These are phyloP conservation scores for Xylaria grammica DNA, from an alignment of 495 filamentous ascomycete species.

Conservation along the genomic window DNA sequence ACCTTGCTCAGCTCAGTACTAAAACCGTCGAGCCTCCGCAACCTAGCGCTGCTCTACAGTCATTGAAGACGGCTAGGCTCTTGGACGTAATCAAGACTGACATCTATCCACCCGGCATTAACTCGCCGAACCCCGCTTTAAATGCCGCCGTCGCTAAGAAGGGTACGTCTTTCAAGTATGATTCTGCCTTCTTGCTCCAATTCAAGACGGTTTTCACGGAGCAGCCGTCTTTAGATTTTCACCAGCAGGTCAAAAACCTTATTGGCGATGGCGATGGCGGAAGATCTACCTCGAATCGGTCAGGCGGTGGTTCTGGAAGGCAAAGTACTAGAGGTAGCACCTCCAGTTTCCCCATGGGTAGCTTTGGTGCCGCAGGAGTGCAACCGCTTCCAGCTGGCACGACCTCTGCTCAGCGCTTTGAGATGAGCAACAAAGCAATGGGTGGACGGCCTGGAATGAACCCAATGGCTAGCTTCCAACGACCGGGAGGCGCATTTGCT, in stretches of 20 bases:
- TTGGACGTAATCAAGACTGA: constrained; percentile 64
- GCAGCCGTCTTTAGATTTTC: constrained; percentile 92
- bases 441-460: constrained; percentile 54
- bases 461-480: constrained; percentile 63
- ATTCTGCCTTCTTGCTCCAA: constrained; percentile 94
- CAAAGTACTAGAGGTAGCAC: constrained; percentile 51
- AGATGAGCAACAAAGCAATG: constrained; percentile 48
- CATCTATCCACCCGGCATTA: constrained; percentile 81
- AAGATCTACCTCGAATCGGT: constrained; percentile 74
- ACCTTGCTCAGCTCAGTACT: constrained; percentile 73
- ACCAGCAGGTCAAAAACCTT: constrained; percentile 81
- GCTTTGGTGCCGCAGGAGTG: constrained; percentile 58
- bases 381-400: constrained; percentile 69
- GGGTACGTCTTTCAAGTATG: constrained; percentile 87
- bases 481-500: constrained; percentile 65
- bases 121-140: constrained; percentile 87
- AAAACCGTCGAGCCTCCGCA: constrained; percentile 86
- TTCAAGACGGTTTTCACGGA: constrained; percentile 94
- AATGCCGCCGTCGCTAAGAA: constrained; percentile 75
- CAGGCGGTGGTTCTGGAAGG: constrained; percentile 59
- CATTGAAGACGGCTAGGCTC: constrained; percentile 85
- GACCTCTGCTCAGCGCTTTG: constrained; percentile 69
- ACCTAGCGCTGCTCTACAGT: constrained; percentile 89
- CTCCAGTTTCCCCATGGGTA: constrained; percentile 65
- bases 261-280: constrained; percentile 72